Conservation (phyloP, 192 early-diverging fungal genomes). For the Phycomyces nitens region DNA sequence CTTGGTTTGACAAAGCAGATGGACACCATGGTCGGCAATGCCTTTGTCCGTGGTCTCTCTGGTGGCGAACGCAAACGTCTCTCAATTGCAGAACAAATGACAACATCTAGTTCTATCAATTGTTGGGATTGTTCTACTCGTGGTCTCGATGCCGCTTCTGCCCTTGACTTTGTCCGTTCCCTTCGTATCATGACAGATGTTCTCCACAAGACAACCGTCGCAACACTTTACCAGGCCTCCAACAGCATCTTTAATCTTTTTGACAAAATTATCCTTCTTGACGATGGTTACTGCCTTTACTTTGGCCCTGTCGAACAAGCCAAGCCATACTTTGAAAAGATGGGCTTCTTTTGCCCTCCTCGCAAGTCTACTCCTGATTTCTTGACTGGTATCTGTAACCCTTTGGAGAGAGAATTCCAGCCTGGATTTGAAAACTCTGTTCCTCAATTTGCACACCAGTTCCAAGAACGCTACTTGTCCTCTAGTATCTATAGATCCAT, state of each 20-base stretch:
- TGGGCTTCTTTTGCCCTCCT: constrained; percentile 59
- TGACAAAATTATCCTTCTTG: constrained; percentile 64
- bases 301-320: constrained; percentile 62
- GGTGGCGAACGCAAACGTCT: constrained; percentile 79
- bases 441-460: constrained; percentile 60
- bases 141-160: constrained; percentile 78
- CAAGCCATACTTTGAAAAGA: constrained; percentile 55
- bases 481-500: constrained; percentile 42
- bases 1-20: constrained; percentile 55
- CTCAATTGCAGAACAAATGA: constrained; percentile 75
- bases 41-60: constrained; percentile 70
- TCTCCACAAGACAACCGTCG: constrained; percentile 57
- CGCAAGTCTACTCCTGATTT: constrained; percentile 73
- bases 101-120: constrained; percentile 54
- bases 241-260: constrained; percentile 77
- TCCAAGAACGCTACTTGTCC: constrained; percentile 52
- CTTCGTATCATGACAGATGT: constrained; percentile 73
- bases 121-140: constrained; percentile 63
- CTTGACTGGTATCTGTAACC: constrained; percentile 66
- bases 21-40: constrained; percentile 72
- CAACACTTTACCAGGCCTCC: constrained; percentile 64
- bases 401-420: constrained; percentile 46
- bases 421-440: constrained; percentile 52
- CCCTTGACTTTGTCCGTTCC: constrained; percentile 74
- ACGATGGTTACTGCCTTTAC: constrained; percentile 65